Conservation (phyloP, 768 basidiomycete genomes). For the Lentinula sp. region DNA sequence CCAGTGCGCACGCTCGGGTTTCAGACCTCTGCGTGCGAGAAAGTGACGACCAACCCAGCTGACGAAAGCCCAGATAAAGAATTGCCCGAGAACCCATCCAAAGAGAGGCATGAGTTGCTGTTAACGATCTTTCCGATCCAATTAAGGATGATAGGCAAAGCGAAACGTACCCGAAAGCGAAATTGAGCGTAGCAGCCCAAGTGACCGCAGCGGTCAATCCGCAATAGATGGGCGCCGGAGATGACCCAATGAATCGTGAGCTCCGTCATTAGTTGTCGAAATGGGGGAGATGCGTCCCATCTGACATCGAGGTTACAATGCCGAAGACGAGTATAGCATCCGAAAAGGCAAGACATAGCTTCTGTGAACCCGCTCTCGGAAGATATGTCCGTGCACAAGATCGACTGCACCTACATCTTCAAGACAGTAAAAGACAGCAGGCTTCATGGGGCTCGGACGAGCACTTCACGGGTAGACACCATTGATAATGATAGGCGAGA, state of each 20-base stretch:
- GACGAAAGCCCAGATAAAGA: constrained; percentile 20
- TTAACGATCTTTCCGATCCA: too few relatives aligned
- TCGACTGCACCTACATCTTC: constrained; percentile 26
- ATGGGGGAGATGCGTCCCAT: constrained; percentile 20
- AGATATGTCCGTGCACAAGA: constrained; percentile 21
- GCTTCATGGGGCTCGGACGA: constrained; percentile 27
- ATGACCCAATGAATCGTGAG: constrained; percentile 21
- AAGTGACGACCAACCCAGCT: constrained; percentile 15
- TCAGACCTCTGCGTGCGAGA: constrained; percentile 13
- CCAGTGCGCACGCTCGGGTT: constrained; percentile 16
- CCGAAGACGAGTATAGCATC: background rate
- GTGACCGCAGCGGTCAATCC: constrained; percentile 23
- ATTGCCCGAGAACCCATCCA: constrained; percentile 21
- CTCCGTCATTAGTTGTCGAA: constrained; percentile 19
- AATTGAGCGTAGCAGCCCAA: constrained; percentile 18
- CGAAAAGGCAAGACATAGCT: constrained; percentile 12
- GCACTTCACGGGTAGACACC: constrained; percentile 18
- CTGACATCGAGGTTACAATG: constrained; percentile 4
- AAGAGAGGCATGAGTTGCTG: background rate
- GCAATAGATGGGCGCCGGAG: constrained; percentile 16
- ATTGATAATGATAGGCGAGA: constrained; percentile 10
- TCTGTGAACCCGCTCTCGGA: constrained; percentile 17
- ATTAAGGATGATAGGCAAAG: too few relatives aligned
- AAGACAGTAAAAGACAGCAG: constrained; percentile 23
- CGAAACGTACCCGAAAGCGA: constrained; percentile 18